Evolutionary conservation across 257 asterid species (phyloP).

Genomic region (Nicotiana attenuata): DNA sequence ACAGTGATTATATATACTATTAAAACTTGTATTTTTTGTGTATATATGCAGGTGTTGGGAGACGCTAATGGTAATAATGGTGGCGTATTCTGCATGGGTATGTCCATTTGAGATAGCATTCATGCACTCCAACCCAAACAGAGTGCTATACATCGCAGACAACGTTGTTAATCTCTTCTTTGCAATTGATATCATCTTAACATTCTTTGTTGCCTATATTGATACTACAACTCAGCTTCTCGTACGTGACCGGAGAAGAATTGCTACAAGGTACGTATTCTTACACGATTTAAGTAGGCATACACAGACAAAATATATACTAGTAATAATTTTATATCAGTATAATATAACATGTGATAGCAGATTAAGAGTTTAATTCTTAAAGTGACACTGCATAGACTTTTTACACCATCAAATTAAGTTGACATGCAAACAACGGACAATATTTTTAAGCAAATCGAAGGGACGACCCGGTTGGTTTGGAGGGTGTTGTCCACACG

Average conservation of each 20-base stretch:
- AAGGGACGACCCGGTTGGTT: no score
- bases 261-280: constrained; percentile 52
- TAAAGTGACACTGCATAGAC: background rate
- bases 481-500: no score
- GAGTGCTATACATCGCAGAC: constrained; percentile 45
- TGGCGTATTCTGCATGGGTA: constrained; percentile 77
- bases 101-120: constrained; percentile 82
- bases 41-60: constrained; percentile 72
- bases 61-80: constrained; percentile 66
- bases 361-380: no score
- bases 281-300: background rate
- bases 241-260: constrained; percentile 41
- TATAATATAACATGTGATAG: background rate
- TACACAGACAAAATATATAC: background rate
- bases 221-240: constrained; percentile 70
- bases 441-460: background rate
- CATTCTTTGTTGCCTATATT: constrained; percentile 78
- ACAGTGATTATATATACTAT: background rate
- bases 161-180: constrained; percentile 60
- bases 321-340: no score
- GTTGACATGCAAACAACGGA: no score
- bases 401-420: no score
- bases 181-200: constrained; percentile 56
- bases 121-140: constrained; percentile 29
- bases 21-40: background rate